Evolutionary conservation across 768 basidiomycete genomes (phyloP).

Genomic region (Termitomyces sp.): DNA sequence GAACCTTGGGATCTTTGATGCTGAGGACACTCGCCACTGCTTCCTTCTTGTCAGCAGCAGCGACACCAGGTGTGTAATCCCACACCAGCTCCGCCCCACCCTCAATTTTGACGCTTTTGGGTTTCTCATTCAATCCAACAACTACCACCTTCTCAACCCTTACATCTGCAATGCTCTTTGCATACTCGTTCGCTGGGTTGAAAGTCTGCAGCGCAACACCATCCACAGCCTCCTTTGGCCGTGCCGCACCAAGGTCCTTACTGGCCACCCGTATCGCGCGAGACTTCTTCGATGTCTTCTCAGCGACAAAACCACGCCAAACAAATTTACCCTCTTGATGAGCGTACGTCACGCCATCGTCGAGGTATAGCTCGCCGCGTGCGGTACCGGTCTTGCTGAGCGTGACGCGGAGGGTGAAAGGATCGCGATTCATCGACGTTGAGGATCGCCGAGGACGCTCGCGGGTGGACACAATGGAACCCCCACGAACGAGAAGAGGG

Average conservation of each 20-base stretch:
- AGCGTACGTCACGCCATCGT: constrained; percentile 85
- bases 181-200: constrained; percentile 62
- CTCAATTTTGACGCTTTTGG: constrained; percentile 54
- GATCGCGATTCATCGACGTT: constrained; percentile 85
- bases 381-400: constrained; percentile 60
- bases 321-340: constrained; percentile 77
- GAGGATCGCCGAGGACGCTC: constrained; percentile 86
- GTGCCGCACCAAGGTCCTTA: constrained; percentile 46
- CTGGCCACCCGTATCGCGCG: constrained; percentile 48
- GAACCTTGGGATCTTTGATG: constrained; percentile 72
- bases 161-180: constrained; percentile 60
- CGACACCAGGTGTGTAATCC: constrained; percentile 60
- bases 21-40: constrained; percentile 64
- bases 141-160: constrained; percentile 82
- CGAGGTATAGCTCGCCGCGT: constrained; percentile 86
- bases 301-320: constrained; percentile 75
- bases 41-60: constrained; percentile 54
- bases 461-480: constrained; percentile 84
- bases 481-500: constrained; percentile 87
- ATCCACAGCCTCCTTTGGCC: constrained; percentile 46
- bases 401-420: constrained; percentile 87
- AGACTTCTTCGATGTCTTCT: constrained; percentile 35
- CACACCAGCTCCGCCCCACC: constrained; percentile 56
- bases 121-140: constrained; percentile 64
- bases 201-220: constrained; percentile 47